A percentile compares a stretch with the other conserved stretches of the same genome.
Conservation (phyloP, 345 rosid genomes). For the Sonneratia caseolaris region DNA sequence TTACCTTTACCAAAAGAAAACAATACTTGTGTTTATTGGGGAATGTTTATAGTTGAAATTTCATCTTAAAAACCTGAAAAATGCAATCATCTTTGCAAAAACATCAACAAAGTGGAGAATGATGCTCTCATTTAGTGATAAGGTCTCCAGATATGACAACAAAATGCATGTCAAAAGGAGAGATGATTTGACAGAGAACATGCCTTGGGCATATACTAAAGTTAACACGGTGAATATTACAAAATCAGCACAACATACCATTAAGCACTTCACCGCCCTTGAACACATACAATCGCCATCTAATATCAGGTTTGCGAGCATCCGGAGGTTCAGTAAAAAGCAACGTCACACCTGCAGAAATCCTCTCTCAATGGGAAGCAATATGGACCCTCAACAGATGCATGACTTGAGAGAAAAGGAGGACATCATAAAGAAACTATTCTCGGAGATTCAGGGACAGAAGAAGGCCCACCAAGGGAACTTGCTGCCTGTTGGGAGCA, state of each 20-base stretch:
- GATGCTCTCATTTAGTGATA: too few species aligned
- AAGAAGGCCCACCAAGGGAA: neutral
- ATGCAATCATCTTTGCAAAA: neutral
- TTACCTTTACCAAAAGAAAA: neutral
- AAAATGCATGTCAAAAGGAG: neutral
- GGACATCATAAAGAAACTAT: neutral
- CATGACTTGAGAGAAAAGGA: neutral
- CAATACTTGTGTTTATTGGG: neutral
- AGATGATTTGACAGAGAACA: neutral
- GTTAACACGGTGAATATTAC: neutral
- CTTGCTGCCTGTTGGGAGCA: neutral
- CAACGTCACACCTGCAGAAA: conserved; percentile 55
- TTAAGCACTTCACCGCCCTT: conserved; percentile 78
- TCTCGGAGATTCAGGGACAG: neutral
- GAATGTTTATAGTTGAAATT: neutral
- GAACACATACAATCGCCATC: conserved; percentile 93
- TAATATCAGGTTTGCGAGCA: conserved; percentile 65
- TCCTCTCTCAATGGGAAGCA: neutral
- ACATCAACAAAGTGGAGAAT: neutral
- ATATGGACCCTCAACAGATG: conserved; percentile 2
- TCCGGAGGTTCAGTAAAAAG: conserved; percentile 92
- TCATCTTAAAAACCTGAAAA: neutral
- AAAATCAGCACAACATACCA: conserved; percentile 29
- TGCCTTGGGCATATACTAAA: neutral
- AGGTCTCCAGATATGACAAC: too few species aligned